These are phyloP conservation scores for Myxozyma kluyveri DNA, from an alignment of 805 yeast genomes.

Conservation along the genomic window DNA sequence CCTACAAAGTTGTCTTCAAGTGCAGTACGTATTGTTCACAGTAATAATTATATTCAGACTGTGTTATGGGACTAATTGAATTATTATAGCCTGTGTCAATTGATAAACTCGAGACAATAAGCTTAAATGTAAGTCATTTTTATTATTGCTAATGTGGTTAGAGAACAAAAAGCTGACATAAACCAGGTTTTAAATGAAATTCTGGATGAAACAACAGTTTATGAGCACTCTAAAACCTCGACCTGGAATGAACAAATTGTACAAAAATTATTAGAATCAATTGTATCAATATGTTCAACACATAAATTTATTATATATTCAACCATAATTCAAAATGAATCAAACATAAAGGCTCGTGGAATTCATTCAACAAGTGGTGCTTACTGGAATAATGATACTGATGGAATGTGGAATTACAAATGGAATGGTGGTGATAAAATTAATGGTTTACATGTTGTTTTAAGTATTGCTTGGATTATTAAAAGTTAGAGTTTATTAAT, in stretches of 20 bases:
- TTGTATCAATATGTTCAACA: constrained; percentile 13
- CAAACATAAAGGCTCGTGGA: constrained; percentile 14
- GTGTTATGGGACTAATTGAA: no score
- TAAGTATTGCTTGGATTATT: constrained; percentile 29
- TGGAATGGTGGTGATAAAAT: constrained; percentile 19
- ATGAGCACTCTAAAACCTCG: constrained; percentile 12
- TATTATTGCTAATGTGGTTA: no score
- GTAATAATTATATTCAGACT: no score
- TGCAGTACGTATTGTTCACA: constrained; percentile 7
- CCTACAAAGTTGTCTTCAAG: constrained; percentile 15
- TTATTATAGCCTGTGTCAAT: constrained; percentile 13
- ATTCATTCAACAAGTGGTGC: constrained; percentile 31
- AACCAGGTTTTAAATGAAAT: constrained; percentile 16
- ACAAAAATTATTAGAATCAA: constrained; percentile 10
- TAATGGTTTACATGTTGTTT: constrained; percentile 24
- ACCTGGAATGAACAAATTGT: constrained; percentile 19
- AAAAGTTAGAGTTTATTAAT: constrained; percentile 9
- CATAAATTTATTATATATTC: constrained; percentile 30
- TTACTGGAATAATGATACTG: constrained; percentile 30
- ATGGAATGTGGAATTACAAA: constrained; percentile 26
- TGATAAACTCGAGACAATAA: constrained; percentile 11
- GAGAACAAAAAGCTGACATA: no score
- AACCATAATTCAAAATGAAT: constrained; percentile 26
- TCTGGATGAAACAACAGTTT: constrained; percentile 13
- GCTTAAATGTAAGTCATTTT: constrained; percentile 23